These are phyloP conservation scores for Allium cepa DNA, from an alignment of 106 monocot genomes.

Conservation along the genomic window DNA sequence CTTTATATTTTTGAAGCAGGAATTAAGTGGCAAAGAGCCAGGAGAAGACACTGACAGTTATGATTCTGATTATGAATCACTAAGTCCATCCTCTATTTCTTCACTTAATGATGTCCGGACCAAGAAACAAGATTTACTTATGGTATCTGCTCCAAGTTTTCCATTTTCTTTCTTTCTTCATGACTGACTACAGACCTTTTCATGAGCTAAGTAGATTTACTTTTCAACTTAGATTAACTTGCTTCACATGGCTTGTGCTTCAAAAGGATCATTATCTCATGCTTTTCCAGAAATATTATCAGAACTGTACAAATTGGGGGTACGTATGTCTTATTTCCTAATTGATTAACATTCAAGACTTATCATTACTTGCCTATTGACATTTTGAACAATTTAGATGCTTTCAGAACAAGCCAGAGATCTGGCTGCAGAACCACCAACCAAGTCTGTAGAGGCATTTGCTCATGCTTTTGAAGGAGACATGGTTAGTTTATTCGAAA, in stretches of 20 bases:
- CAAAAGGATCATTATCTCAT: slow-evolving; percentile 46
- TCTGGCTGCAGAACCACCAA: slow-evolving; percentile 49
- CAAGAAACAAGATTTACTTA: slow-evolving; percentile 74
- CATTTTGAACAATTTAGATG: slow-evolving; percentile 40
- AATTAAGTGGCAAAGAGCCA: slow-evolving; percentile 8
- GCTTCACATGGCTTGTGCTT: slow-evolving; percentile 71
- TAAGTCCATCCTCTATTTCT: slow-evolving; percentile 20
- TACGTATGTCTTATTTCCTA: slow-evolving; percentile 3
- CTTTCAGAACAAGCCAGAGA: slow-evolving; percentile 72
- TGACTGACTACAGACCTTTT: not conserved
- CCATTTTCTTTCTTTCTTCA: not conserved
- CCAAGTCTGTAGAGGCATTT: slow-evolving; percentile 49
- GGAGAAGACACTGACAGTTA: slow-evolving; percentile 16
- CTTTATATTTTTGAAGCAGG: slow-evolving; percentile 19
- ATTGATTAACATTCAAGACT: not conserved
- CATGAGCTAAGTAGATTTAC: not conserved
- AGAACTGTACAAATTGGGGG: slow-evolving; percentile 75
- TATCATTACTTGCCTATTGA: not conserved
- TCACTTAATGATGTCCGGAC: slow-evolving; percentile 28
- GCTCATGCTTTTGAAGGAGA: slow-evolving; percentile 50
- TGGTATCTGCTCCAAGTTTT: slow-evolving; percentile 38
- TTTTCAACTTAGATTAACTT: slow-evolving; percentile 56
- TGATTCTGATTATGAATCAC: slow-evolving; percentile 27
- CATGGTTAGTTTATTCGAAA: slow-evolving; percentile 46
- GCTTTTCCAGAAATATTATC: slow-evolving; percentile 60